A percentile compares a stretch with the other conserved stretches of the same genome.
Conservation (phyloP, 768 basidiomycete genomes). For the Melanogaster broomeanus region DNA sequence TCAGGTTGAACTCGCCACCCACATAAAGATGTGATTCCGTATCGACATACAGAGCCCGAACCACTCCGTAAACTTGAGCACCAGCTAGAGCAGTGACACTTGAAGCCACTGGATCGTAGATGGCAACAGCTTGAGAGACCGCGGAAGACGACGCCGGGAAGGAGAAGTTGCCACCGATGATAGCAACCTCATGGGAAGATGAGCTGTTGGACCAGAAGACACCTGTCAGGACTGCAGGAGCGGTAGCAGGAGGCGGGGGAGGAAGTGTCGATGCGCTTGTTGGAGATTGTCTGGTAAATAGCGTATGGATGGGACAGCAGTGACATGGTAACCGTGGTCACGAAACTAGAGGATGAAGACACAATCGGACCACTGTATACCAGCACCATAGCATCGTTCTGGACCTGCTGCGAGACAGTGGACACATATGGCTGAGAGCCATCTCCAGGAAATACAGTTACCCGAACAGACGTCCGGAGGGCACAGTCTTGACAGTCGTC, state of each 20-base stretch:
- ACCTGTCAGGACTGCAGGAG: constrained; percentile 86
- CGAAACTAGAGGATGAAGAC: constrained; percentile 69
- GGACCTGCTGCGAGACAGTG: constrained; percentile 71
- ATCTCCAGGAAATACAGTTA: constrained; percentile 79
- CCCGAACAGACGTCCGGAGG: constrained; percentile 75
- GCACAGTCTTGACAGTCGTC: constrained; percentile 75
- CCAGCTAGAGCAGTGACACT: constrained; percentile 60
- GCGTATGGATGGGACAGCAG: constrained; percentile 55
- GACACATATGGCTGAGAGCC: constrained; percentile 65
- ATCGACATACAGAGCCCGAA: no score
- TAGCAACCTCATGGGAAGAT: constrained; percentile 62
- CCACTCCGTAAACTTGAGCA: constrained; percentile 58
- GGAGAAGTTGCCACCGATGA: constrained; percentile 92
- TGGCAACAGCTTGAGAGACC: no score
- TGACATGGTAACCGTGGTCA: constrained; percentile 72
- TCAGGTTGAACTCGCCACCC: no score
- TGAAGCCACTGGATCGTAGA: constrained; percentile 50
- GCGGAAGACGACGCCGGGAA: constrained; percentile 46
- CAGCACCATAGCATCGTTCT: constrained; percentile 54
- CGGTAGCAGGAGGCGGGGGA: constrained; percentile 51
- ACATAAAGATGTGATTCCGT: no score
- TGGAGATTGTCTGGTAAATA: constrained; percentile 55
- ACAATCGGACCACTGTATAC: constrained; percentile 85
- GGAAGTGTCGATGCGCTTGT: constrained; percentile 53
- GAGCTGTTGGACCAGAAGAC: no score